A percentile compares a stretch with the other conserved stretches of the same genome.
Evolutionary conservation across 2,329 filamentous ascomycete species (phyloP).

Genomic region (Alternaria sp.): DNA sequence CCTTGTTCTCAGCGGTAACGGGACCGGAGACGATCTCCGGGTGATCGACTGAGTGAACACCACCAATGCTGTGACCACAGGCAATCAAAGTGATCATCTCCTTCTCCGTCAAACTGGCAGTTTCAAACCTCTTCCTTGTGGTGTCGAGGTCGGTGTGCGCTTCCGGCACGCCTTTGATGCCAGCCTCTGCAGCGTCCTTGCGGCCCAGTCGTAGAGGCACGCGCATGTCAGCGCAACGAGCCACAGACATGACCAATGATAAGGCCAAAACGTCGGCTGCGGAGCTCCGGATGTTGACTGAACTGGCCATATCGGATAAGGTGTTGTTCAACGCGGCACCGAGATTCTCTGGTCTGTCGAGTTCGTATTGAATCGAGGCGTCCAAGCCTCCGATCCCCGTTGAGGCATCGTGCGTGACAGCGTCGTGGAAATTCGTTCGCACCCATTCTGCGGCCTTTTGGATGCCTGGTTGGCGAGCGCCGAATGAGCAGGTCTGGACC

Average conservation of each 20-base stretch:
- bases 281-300: conserved; percentile 23
- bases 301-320: conserved; percentile 35
- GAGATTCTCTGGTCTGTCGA: conserved; percentile 32
- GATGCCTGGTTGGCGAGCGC: conserved; percentile 19
- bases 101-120: conserved; percentile 36
- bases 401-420: conserved; percentile 35
- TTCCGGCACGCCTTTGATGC: conserved; percentile 39
- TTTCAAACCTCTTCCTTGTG: conserved; percentile 36
- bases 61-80: conserved; percentile 46
- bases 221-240: conserved; percentile 35
- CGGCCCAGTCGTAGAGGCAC: conserved; percentile 42
- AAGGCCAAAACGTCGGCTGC: conserved; percentile 44
- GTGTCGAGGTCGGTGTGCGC: conserved; percentile 40
- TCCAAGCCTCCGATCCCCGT: conserved; percentile 43
- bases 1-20: conserved; percentile 27
- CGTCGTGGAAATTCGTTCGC: conserved; percentile 46
- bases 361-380: conserved; percentile 45
- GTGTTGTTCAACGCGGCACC: conserved; percentile 44
- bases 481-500: conserved; percentile 21
- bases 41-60: conserved; percentile 40
- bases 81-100: conserved; percentile 39
- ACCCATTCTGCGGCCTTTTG: conserved; percentile 38
- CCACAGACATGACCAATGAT: conserved; percentile 37
- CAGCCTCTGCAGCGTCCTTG: conserved; percentile 40
- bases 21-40: conserved; percentile 39